These are phyloP conservation scores for Danielia reshetovae DNA, from an alignment of 805 yeast species.

Conservation along the genomic window DNA sequence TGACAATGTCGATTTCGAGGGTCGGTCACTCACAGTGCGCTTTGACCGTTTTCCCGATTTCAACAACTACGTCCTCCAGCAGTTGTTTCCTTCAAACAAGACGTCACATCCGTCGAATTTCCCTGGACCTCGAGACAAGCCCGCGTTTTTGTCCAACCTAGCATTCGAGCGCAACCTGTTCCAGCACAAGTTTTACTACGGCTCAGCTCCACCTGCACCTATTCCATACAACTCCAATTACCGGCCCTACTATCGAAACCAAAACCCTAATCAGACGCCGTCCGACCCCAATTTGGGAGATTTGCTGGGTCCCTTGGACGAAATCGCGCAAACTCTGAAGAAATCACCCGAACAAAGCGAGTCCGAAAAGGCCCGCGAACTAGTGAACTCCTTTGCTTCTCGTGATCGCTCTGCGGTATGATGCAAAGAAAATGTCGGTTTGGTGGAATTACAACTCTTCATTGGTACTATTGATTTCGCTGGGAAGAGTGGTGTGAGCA, in stretches of 20 bases:
- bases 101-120: not conserved
- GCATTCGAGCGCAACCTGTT: conserved; percentile 31
- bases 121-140: not conserved
- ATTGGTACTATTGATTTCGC: no score
- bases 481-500: no score
- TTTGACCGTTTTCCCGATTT: conserved; percentile 51
- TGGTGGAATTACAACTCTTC: no score
- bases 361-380: conserved; percentile 27
- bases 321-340: no score
- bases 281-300: not conserved
- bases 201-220: conserved; percentile 5
- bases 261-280: no score
- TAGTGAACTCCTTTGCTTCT: conserved; percentile 21
- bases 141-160: conserved; percentile 10
- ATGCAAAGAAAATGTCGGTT: no score
- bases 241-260: no score
- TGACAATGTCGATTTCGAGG: conserved; percentile 53
- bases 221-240: not conserved
- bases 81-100: conserved; percentile 1
- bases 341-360: conserved; percentile 14
- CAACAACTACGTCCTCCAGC: conserved; percentile 20
- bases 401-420: not conserved
- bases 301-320: not conserved
- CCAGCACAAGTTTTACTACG: conserved; percentile 30
- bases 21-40: conserved; percentile 57